Base-by-base conservation (phyloP, 805 yeast species). In the Alloascoidea hylecoeti region DNA sequence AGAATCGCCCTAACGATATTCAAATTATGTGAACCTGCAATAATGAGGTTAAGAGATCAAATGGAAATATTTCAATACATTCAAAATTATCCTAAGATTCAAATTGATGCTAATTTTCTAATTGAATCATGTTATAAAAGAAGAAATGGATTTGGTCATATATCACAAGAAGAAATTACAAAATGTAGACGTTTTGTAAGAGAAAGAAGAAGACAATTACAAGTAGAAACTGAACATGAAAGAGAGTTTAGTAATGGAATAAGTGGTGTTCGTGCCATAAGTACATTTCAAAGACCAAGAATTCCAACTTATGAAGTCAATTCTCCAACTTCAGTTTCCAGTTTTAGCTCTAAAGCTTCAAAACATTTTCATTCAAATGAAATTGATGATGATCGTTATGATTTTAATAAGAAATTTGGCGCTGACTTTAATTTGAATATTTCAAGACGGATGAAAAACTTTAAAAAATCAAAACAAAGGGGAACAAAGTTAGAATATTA, bases 121-220 rank as follows among this genome's bases (percentile, higher is more conserved):
- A 66, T 86, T 49, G 86, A 78, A 42, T 65, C 76, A 30, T 82
- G 94, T 45, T 88, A 79, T 58, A 77, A 77, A 48, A 76, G 76
- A 41, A 67, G 78, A 36, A 71, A 77, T 16, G 79, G 84, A 0
- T 75, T 75, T 49, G 86, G 83, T 15, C 77, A 77, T 44, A 57
- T 84, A 16, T 75, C 88, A 2, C 95, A 88, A 50, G 84, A 75
- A 33, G 96, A 89, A 53, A 75, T 89, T 36, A 66, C 71, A 43
- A 70, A 76, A 47, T 80, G 95, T 49, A 68, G 94, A 36, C 72
- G 72, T 47, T 88, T 78, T 55, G 96, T 89, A 12, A 62, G 75
- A 4, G 72, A 72, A 32, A 78, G 74, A 48, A 56, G 94, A 38
- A 55, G 56, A 30, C 60, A 65, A 36, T 56, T 15, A 18, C 30